Evolutionary conservation across 129 eudicot species (phyloP).

Genomic region (Saposhnikovia divaricata): DNA sequence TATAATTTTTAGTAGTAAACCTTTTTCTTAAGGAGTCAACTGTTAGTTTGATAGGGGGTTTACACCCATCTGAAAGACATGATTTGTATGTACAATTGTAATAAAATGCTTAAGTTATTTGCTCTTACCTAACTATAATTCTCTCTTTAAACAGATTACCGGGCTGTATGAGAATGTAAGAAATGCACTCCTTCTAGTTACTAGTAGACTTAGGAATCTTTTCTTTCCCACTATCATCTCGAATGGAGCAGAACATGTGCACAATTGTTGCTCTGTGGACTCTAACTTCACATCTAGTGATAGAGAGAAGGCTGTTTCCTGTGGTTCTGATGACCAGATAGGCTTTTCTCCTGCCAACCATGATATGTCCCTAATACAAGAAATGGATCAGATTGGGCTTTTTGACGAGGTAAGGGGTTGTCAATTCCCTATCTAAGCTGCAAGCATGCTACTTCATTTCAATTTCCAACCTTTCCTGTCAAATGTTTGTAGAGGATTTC

Average conservation of each 20-base stretch:
- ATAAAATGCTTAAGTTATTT: neutral
- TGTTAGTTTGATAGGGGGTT: too few relatives aligned
- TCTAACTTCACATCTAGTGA: neutral
- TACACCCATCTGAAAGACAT: too few relatives aligned
- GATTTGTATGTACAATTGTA: neutral
- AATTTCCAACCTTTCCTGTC: neutral
- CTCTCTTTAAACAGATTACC: constrained; percentile 19
- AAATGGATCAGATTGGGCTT: constrained; percentile 21
- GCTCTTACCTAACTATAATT: neutral
- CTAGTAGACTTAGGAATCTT: constrained; percentile 28
- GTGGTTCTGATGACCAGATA: constrained; percentile 1
- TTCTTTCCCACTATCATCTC: constrained; percentile 10
- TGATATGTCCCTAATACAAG: constrained; percentile 1
- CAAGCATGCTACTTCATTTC: neutral
- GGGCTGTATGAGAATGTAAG: constrained; percentile 33
- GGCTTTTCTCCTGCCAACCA: constrained; percentile 9
- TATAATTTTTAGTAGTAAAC: neutral
- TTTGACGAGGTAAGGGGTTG: neutral
- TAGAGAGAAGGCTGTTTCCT: neutral
- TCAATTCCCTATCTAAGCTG: neutral
- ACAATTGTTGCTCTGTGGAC: neutral
- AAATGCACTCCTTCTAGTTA: constrained; percentile 28
- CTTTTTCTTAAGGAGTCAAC: too few relatives aligned
- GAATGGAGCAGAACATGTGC: neutral
- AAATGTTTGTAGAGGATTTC: neutral